phyloP scores from a whole-genome alignment of 129 eudicot species.

The Dittrichia graveolens region DNA sequence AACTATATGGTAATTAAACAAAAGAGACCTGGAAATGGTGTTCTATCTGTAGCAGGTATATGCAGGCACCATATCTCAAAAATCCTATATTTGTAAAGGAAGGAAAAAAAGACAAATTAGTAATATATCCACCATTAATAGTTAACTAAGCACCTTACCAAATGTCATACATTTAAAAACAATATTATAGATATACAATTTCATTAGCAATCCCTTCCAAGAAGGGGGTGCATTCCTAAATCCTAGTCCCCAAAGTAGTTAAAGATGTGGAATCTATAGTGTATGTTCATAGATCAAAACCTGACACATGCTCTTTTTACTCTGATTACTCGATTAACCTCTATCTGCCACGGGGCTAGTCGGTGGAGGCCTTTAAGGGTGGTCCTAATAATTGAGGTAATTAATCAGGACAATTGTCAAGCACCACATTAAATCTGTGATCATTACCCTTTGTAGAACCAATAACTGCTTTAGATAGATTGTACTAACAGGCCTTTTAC shows the following conservation, averaged over 20 bases:
- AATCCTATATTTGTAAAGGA: slow-evolving; percentile 41
- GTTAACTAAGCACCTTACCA: too few relatives aligned
- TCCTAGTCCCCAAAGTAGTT: too few relatives aligned
- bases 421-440: background rate
- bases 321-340: too few relatives aligned
- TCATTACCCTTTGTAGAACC: background rate
- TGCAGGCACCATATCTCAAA: slow-evolving; percentile 84
- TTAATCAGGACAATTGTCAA: background rate
- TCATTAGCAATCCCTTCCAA: background rate
- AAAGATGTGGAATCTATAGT: too few relatives aligned
- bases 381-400: background rate
- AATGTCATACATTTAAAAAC: too few relatives aligned
- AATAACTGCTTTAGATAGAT: background rate
- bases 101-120: slow-evolving; percentile 14
- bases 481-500: too few relatives aligned
- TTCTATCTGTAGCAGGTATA: slow-evolving; percentile 67
- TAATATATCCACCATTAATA: background rate
- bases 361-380: too few relatives aligned
- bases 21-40: slow-evolving; percentile 65
- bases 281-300: too few relatives aligned
- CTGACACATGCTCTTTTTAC: too few relatives aligned
- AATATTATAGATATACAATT: too few relatives aligned
- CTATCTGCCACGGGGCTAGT: too few relatives aligned
- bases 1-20: background rate
- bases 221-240: background rate